Evolutionary conservation across 331 rosid genomes (phyloP), one percentile per base, ranked within the genome.

Genomic region (Prunus yedoensis): DNA sequence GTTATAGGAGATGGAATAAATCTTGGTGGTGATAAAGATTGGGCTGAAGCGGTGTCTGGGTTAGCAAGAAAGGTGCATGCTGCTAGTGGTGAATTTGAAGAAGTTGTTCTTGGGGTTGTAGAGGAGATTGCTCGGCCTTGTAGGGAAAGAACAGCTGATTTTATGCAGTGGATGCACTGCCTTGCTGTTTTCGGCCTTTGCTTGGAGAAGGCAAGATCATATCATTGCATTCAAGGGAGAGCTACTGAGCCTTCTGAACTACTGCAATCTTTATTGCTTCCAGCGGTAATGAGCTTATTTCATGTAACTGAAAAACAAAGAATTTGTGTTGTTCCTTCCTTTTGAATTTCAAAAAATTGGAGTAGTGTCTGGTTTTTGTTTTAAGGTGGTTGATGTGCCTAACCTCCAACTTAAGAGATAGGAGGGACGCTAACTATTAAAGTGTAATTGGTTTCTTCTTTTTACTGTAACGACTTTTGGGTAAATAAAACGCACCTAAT

Each of bases 1-100:
- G 88, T 94, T 79, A 81, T 89, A 21, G 99, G 99, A 75, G 99
- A 92, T 79, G 97, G 99, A 46, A 75, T 94, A 76, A 94, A 86
- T 86, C 90, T 94, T 83, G 92, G 99, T 68, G 99, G 99, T 45
- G 97, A 94, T 71, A 77, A 77, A 88, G 97, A 88, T 66, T 94
- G 99, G 99, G 93, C 97, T 57, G 88, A 86, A 71, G 90, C 97
- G 10, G 89, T 92, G 27, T 87, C 91, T 80, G 77, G 84, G 54
- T 83, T 94, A 75, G 96, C 87, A 71, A 87, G 77, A 75, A 94
- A 78, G 89, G 99, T 94, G 74, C 93, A 89, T 81, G 92, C 97
- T 45, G 76, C 90, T 60, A 71, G 79, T 53, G 97, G 99, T 84
- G 97, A 92, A 82, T 90, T 91, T 82, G 99, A 90, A 84, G 97